Base-by-base conservation (phyloP, 2,329 filamentous ascomycete genomes). In the Claviceps capensis region DNA sequence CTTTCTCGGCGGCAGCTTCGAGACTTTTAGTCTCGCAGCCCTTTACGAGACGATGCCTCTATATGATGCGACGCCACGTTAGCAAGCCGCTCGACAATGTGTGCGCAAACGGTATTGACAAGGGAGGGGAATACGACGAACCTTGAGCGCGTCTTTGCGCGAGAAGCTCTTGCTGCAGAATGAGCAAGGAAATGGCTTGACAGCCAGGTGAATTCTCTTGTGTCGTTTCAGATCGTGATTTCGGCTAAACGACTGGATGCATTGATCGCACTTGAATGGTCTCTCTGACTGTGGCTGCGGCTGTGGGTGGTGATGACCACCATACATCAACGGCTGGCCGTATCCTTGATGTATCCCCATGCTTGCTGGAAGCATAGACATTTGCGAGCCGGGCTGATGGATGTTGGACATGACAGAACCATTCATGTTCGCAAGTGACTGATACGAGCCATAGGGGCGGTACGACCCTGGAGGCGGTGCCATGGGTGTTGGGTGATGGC, bases 81-180 rank as follows among this genome's bases (percentile, higher is more conserved):
- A 53, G 53, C 45, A 44, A 40, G 44, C 23, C 23, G 17, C 19
- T 30, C 26, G 7, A 40, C 8, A 34, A 17, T 2, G 2, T n/a
- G 44, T 16, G 26, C 14, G 17, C 17, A 48, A 19, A 26, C 16
- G 38, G 16, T 26, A 30, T 43, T 5, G 37, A 14, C 30, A n/a
- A 26, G 26, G 23, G 16, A 17, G 14, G 17, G 22, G 43, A 56
- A 9, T 30, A 30, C 26, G 11, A 30, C 80, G 61, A 72, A 97
- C 93, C 86, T 97, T 97, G 34, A 98, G 73, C 9, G 93, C 93
- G 68, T 97, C 93, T 66, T 97, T 97, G 54, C 93, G 78, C 3
- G 90, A 96, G 63, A 98, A 98, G 65, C 87, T 93, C 78, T 97
- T 97, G 55, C 95, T 89, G 65, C 93, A 98, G 62, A 85, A 85